Percentiles rank a stretch among this genome's conserved stretches.
Evolutionary conservation across 2,329 filamentous ascomycete species (phyloP).

Genomic region (Venturia asperata): DNA sequence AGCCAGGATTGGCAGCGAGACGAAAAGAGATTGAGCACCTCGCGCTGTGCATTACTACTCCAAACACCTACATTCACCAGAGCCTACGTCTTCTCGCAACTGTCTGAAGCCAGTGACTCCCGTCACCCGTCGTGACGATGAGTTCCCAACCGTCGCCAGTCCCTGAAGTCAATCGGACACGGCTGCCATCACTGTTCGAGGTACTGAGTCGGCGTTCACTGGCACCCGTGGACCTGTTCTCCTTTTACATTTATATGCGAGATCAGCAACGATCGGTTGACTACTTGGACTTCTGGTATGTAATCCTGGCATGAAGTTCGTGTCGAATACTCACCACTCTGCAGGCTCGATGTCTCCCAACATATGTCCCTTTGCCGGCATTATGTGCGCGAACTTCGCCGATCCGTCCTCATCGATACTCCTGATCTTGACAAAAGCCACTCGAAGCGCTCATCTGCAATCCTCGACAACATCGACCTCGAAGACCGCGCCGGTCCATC

Average conservation of each 20-base stretch:
- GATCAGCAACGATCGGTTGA: constrained; percentile 97
- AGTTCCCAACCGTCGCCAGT: constrained; percentile 26
- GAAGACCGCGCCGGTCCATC: constrained; percentile 47
- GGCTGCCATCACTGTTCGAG: constrained; percentile 90
- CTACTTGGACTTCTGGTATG: constrained; percentile 95
- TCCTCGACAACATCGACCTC: constrained; percentile 62
- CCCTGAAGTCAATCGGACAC: constrained; percentile 53
- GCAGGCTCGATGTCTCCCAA: constrained; percentile 96
- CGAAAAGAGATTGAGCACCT: not conserved
- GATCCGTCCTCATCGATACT: constrained; percentile 87
- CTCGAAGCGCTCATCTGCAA: constrained; percentile 77
- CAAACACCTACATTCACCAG: not conserved
- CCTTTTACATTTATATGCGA: constrained; percentile 99
- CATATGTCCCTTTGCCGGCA: constrained; percentile 97
- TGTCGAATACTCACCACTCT: not conserved
- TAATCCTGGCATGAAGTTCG: not conserved
- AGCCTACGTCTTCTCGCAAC: not conserved
- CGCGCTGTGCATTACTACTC: not conserved
- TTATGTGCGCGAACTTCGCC: constrained; percentile 89
- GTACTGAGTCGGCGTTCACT: constrained; percentile 90
- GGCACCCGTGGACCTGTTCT: constrained; percentile 92
- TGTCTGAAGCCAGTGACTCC: not conserved
- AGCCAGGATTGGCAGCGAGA: not conserved
- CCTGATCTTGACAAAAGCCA: constrained; percentile 76
- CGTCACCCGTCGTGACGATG: constrained; percentile 15